These are phyloP conservation scores for Fusarium sp. DNA, from an alignment of 2,329 filamentous ascomycete genomes.

Conservation along the genomic window DNA sequence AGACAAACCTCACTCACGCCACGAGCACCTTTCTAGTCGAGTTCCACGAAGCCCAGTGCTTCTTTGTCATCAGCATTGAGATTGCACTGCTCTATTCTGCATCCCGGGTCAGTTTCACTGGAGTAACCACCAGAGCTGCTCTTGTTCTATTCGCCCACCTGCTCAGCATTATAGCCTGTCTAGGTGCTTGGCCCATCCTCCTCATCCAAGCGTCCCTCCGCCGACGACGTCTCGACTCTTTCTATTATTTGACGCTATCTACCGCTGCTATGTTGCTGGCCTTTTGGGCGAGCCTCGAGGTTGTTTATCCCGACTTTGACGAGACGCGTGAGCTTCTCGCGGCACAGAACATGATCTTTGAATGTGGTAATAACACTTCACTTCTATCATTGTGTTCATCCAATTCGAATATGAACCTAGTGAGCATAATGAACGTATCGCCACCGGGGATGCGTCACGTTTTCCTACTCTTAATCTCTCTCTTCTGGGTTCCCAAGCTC, in stretches of 20 bases:
- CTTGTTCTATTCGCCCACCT: too few relatives aligned
- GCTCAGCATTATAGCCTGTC: not conserved
- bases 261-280: constrained; percentile 1
- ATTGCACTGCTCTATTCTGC: constrained; percentile 1
- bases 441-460: too few relatives aligned
- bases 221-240: not conserved
- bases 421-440: too few relatives aligned
- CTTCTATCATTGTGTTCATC: constrained; percentile 13
- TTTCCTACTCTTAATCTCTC: too few relatives aligned
- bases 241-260: constrained; percentile 4
- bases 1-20: not conserved
- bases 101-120: not conserved
- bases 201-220: not conserved
- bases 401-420: too few relatives aligned
- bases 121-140: too few relatives aligned
- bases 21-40: constrained; percentile 19
- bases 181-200: constrained; percentile 17
- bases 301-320: too few relatives aligned
- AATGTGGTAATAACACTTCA: constrained; percentile 9
- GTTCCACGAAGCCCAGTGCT: constrained; percentile 26
- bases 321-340: too few relatives aligned
- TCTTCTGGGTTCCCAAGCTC: too few relatives aligned
- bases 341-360: not conserved
- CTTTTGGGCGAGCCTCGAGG: not conserved
- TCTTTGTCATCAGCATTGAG: constrained; percentile 9